phyloP scores from a whole-genome alignment of 2,329 filamentous ascomycete species.

The Paecilomyces niveus region DNA sequence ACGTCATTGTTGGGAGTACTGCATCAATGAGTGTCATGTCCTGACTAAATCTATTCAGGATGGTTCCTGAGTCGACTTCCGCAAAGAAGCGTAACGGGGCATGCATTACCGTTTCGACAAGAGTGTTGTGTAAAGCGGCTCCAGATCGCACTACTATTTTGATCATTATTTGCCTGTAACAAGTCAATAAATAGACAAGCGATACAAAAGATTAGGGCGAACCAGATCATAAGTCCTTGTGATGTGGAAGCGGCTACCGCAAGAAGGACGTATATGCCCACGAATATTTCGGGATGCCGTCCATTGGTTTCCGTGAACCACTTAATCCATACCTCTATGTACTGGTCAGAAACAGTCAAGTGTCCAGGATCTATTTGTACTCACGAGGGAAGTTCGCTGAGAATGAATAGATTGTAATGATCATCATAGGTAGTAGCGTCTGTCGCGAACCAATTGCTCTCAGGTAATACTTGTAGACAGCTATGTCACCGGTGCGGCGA shows the following conservation, averaged over 20 bases:
- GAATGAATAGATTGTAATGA: conserved; percentile 2
- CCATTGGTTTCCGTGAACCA: conserved; percentile 3
- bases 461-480: conserved; percentile 6
- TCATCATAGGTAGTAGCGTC: neutral
- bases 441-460: conserved; percentile 4
- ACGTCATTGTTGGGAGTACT: neutral
- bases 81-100: conserved; percentile 4
- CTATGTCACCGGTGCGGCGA: conserved; percentile 5
- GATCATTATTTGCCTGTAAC: neutral
- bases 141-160: neutral
- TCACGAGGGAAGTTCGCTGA: conserved; percentile 4
- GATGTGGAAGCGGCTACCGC: neutral
- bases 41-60: conserved; percentile 3
- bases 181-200: neutral
- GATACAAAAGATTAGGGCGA: neutral
- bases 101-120: conserved; percentile 2
- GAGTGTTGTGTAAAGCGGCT: neutral
- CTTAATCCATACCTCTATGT: conserved; percentile 5
- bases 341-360: neutral
- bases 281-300: neutral
- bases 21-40: conserved; percentile 1
- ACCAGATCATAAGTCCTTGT: conserved; percentile 4
- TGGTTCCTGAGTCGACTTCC: conserved; percentile 3
- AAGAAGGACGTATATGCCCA: neutral
- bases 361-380: neutral